Evolutionary conservation across 345 rosid genomes (phyloP), one percentile per base, ranked within the genome.

Genomic region (Erucastrum elatum): DNA sequence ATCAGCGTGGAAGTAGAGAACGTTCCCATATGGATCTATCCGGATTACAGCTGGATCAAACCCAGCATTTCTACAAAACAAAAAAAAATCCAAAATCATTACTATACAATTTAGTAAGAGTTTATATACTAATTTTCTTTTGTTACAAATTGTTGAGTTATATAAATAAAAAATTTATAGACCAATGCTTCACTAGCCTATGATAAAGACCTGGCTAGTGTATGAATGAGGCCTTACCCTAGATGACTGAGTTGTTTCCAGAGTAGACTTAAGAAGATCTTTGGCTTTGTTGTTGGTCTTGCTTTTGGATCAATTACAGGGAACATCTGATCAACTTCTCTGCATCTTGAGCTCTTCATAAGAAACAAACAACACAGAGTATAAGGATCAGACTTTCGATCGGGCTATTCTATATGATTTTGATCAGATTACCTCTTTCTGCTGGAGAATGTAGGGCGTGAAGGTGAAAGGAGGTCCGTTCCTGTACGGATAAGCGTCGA

Each of bases 241-340:
- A 93, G 79, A 82, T 95, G 99, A 83, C 78, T 87, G 67, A 95
- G 96, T 66, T 93, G 99, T 85, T 93, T 93, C 99, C 99, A 93
- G 51, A 93, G n/a, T 37, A 91, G 91, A 68, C 88, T 85, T 26
- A 86, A 68, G 68, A 87, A 95, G 37, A 87, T 87, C 80, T 88
- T 90, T 0, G 93, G 91, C 81, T 89, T 91, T 10, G 89, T 80
- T 8, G 89, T 90, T 39, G 88, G 85, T 74, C 87, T 87, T 3
- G 97, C 97, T 75, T 84, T 88, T 1, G 89, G 96, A 55, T 95
- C 89, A 46, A 87, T 71, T 34, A 89, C 49, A 3, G 97, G 97
- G 64, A 95, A 93, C 88, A 90, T 70, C 66, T 81, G 59, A 13
- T 90, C 91, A 1, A 86, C 67, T 46, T 93, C 93, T 74, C 81